phyloP scores from a whole-genome alignment of 1,139 yeast genomes.

The Entelexis paramagnoliae region DNA sequence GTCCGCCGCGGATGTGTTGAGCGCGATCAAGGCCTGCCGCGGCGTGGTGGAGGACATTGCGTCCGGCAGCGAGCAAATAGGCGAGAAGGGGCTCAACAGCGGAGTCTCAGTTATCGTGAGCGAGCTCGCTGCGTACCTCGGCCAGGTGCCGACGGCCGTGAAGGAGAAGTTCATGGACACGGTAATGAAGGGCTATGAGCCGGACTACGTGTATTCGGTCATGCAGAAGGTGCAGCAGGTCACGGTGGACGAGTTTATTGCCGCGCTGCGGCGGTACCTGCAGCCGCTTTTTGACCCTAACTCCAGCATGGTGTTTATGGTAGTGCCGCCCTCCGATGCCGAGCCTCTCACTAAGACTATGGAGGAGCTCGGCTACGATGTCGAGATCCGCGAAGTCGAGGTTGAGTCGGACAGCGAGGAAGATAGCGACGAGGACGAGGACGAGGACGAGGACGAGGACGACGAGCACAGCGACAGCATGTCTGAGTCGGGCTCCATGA shows the following conservation, averaged over 20 bases:
- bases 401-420: slow-evolving; percentile 23
- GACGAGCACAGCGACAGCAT: neutral
- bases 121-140: slow-evolving; percentile 54
- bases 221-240: slow-evolving; percentile 33
- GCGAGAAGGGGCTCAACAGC: slow-evolving; percentile 51
- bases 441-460: neutral
- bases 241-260: slow-evolving; percentile 46
- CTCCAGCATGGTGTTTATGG: slow-evolving; percentile 52
- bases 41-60: slow-evolving; percentile 55
- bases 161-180: slow-evolving; percentile 54
- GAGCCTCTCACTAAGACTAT: slow-evolving; percentile 44
- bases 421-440: slow-evolving; percentile 46
- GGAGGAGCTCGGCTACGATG: slow-evolving; percentile 47
- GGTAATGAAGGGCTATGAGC: slow-evolving; percentile 59
- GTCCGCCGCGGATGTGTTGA: slow-evolving; percentile 73
- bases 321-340: slow-evolving; percentile 60
- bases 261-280: slow-evolving; percentile 45
- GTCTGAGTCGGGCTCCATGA: neutral
- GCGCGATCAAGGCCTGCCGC: slow-evolving; percentile 60
- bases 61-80: slow-evolving; percentile 45
- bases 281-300: slow-evolving; percentile 44
- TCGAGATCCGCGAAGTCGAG: slow-evolving; percentile 36
- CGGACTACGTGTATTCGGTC: slow-evolving; percentile 43
- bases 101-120: slow-evolving; percentile 69
- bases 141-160: slow-evolving; percentile 50